A percentile compares a stretch with the other conserved stretches of the same genome.
Evolutionary conservation across 2,329 filamentous ascomycete genomes (phyloP).

Genomic region (Trichoderma koningiopsis): DNA sequence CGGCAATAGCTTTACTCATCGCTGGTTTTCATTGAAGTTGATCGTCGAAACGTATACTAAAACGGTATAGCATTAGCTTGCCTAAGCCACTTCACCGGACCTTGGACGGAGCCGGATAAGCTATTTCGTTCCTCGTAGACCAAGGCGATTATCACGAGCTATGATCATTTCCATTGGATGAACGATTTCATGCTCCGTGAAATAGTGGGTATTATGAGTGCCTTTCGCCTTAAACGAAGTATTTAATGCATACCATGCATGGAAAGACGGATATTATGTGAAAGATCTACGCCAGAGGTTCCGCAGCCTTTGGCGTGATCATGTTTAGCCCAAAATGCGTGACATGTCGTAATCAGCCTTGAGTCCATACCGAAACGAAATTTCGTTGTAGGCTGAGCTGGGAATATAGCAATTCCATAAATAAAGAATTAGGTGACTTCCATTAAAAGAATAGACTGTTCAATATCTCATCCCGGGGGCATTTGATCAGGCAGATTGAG

Average conservation of each 20-base stretch:
- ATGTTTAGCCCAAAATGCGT: not conserved
- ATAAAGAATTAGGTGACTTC: no score
- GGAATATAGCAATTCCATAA: not conserved
- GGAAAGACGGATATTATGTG: not conserved
- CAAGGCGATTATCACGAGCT: not conserved
- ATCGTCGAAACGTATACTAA: not conserved
- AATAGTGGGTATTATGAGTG: not conserved
- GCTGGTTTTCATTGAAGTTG: not conserved
- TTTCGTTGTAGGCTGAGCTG: not conserved
- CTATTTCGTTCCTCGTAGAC: not conserved
- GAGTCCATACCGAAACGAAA: not conserved
- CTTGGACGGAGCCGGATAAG: not conserved
- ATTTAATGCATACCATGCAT: not conserved
- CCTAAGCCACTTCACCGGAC: not conserved
- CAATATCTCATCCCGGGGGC: not conserved
- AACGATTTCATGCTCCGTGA: not conserved
- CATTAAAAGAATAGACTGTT: not conserved
- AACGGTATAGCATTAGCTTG: not conserved
- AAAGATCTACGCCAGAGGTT: not conserved
- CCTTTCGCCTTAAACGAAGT: not conserved
- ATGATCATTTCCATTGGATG: not conserved
- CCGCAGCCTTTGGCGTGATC: not conserved
- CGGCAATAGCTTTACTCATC: not conserved
- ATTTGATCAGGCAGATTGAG: slow-evolving; percentile 22
- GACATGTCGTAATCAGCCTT: not conserved